Evolutionary conservation across 495 filamentous ascomycete genomes (phyloP), one percentile per base, ranked within the genome.

Genomic region (Neurospora sublineolata): DNA sequence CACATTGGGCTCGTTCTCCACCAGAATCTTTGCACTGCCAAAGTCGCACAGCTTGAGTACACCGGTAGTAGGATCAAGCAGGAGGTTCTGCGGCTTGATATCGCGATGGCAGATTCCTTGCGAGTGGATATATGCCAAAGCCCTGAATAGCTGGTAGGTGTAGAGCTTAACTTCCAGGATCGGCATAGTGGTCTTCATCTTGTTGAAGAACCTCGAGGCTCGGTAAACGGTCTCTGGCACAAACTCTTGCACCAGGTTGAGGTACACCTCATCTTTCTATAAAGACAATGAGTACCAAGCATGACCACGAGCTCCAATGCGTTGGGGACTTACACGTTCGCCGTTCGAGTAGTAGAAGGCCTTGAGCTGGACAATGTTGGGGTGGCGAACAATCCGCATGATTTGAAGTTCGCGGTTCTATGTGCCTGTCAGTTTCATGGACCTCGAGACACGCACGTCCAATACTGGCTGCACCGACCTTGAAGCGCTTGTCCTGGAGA

Each of bases 311-410:
- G 30, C 33, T 37, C 58, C 14, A 20, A 14, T 33, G 44, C 14
- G 39, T 16, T 11, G 30, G 20, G 69, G 46, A 79, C 90, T 84
- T 87, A 99, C 95, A 82, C 95, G 89, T 77, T 99, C 95, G 75
- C 95, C 95, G 79, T 98, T 99, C 73, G 94, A 97, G 83, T 99
- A 99, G 84, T 97, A 99, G 83, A 98, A 99, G 38, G 95, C 95
- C 82, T 99, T 99, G 69, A 99, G 86, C 81, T 98, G 94, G 69
- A 99, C 95, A 77, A 99, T 97, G 80, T 99, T 99, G 40, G 95
- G 95, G 80, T 99, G 95, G 75, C 95, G 90, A 75, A 99, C 95
- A 77, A 99, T 99, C 74, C 95, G 91, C 95, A 99, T 99, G 80
- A 99, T 99, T 80, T 99, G 95, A 73, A 99, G 89, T 79, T 99